Base-by-base conservation (phyloP, 106 monocot species). In the Allium sativum region DNA sequence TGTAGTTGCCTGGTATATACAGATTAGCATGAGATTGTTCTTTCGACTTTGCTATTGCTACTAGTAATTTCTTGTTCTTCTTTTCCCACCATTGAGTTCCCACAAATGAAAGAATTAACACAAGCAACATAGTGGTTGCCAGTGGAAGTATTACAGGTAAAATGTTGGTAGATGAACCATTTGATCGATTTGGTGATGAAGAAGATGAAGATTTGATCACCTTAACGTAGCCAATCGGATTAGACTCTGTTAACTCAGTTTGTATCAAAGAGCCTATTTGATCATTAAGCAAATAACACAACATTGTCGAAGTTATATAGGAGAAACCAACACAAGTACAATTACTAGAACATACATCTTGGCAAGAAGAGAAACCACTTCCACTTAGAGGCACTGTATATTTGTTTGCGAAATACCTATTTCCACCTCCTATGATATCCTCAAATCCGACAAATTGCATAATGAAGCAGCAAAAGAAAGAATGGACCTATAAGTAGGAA, bases 271-370 rank as follows among this genome's bases (percentile, higher is more conserved):
- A 87, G 0, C 91, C 91, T 16, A 91, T 16, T 45, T 66, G 58
- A 50, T 81, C 11, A 47, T 82, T 48, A 9, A 96, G 22, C 1
- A 87, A 45, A 42, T 69, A 88, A 61, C 96, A 96, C 0, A 70
- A 68, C 22, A 15, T 41, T 0, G 91, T 71, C 0, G 87, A 76
- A 10, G 67, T 78, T 58, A 8, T 44, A 64, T 79, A 87, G 76
- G 82, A 84, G 79, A 87, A 96, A 7, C 76, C 91, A 3, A 79
- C 12, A 42, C 96, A 96, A 42, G 73, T 73, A 64, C 96, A 96
- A 12, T 91, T 88, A 16, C 31, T 66, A 14, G 68, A 66, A 74
- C 96, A 96, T 1, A 72, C 18, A 9, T 47, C 44, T 45, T 40
- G 77, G 80, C 96, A 96, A 5, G 64, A 56, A 3, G 67, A 41